phyloP scores from a whole-genome alignment of 495 filamentous ascomycete genomes.

The Podospora conica region DNA sequence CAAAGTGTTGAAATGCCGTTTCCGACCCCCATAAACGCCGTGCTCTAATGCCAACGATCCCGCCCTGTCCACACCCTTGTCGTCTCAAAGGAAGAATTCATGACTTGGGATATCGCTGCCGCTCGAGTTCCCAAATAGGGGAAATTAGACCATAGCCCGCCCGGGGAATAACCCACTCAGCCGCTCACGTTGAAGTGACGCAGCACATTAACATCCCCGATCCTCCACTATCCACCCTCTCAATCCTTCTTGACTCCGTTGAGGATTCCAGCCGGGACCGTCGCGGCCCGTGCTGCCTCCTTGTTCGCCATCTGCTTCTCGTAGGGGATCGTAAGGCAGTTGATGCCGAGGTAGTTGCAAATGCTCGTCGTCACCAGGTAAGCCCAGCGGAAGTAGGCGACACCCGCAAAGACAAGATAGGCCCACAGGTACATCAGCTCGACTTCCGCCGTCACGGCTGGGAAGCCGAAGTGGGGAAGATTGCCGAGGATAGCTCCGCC shows the following conservation, averaged over 20 bases:
- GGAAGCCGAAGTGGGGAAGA: slow-evolving; percentile 70
- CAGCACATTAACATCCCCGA: background rate
- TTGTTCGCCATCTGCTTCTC: slow-evolving; percentile 48
- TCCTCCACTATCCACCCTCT: background rate
- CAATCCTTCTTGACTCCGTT: slow-evolving; percentile 11
- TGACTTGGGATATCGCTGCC: background rate
- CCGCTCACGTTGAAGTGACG: slow-evolving; percentile 9
- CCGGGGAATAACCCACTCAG: background rate
- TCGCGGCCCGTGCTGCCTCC: slow-evolving; percentile 12
- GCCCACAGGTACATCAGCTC: slow-evolving; percentile 77
- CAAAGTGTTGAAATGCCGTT: slow-evolving; percentile 1
- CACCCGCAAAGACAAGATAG: slow-evolving; percentile 73
- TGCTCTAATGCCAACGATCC: slow-evolving; percentile 12
- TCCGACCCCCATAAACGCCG: slow-evolving; percentile 7
- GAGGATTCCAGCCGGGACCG: slow-evolving; percentile 16
- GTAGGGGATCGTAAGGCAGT: slow-evolving; percentile 80
- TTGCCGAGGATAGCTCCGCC: slow-evolving; percentile 80
- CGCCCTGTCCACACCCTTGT: background rate
- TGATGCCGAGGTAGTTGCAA: slow-evolving; percentile 86
- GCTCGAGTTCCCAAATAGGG: background rate
- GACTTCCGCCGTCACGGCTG: slow-evolving; percentile 48
- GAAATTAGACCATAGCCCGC: background rate
- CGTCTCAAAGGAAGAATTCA: background rate
- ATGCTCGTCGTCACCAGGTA: slow-evolving; percentile 85
- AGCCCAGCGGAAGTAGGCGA: slow-evolving; percentile 90